Evolutionary conservation across 257 asterid species (phyloP).

Genomic region (Lycium barbarum): DNA sequence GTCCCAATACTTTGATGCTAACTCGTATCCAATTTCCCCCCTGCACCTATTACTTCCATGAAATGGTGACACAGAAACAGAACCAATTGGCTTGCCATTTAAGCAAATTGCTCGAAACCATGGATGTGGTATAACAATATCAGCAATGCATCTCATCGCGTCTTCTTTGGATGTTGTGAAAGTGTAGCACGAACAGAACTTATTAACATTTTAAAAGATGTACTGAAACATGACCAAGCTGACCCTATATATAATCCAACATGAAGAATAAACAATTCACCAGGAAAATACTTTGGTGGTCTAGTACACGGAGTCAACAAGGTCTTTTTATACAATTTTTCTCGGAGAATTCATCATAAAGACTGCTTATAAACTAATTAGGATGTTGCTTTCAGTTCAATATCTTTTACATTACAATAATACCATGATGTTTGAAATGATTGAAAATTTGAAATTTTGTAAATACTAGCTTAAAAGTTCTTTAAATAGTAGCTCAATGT

Average conservation of each 20-base stretch:
- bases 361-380: neutral
- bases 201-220: conserved; percentile 51
- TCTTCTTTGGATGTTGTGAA: conserved; percentile 57
- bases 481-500: neutral
- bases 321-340: neutral
- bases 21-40: conserved; percentile 64
- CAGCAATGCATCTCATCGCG: conserved; percentile 42
- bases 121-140: conserved; percentile 48
- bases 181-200: conserved; percentile 58
- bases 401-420: neutral
- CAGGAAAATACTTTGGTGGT: neutral
- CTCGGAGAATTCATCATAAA: neutral
- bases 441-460: too few relatives aligned
- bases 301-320: too few relatives aligned
- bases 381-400: neutral
- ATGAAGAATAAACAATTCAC: too few relatives aligned
- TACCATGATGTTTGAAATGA: neutral
- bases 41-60: conserved; percentile 49
- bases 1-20: conserved; percentile 77
- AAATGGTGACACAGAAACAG: conserved; percentile 49
- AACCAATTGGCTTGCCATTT: conserved; percentile 55
- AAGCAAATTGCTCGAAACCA: conserved; percentile 66
- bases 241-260: neutral
- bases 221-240: neutral
- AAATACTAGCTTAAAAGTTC: too few relatives aligned